A percentile compares a stretch with the other conserved stretches of the same genome.
Conservation (phyloP, 306 rosid genomes). For the Lathyrus oleraceus region DNA sequence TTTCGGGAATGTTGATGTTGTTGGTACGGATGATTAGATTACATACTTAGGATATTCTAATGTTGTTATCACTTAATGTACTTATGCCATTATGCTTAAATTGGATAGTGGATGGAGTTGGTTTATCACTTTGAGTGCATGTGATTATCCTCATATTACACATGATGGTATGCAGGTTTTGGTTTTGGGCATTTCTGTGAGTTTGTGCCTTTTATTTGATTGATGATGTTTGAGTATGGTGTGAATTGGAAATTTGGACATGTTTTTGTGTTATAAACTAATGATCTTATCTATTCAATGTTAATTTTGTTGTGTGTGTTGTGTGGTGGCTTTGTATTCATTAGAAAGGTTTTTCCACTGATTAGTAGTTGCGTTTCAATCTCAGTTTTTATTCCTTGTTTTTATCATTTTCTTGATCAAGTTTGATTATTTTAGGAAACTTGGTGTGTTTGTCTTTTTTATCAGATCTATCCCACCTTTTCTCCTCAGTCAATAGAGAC, state of each 20-base stretch:
- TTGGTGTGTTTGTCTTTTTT: no score
- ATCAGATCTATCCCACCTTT: no score
- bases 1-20: conserved; percentile 82
- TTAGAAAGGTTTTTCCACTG: conserved; percentile 10
- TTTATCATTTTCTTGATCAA: no score
- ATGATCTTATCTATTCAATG: not conserved
- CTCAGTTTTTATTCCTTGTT: no score
- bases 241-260: not conserved
- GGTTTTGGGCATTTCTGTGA: no score
- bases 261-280: not conserved
- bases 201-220: no score
- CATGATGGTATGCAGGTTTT: conserved; percentile 82
- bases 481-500: no score
- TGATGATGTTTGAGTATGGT: no score
- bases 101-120: conserved; percentile 87
- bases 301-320: not conserved
- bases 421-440: no score
- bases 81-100: conserved; percentile 78
- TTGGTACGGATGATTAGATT: conserved; percentile 76
- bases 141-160: conserved; percentile 84
- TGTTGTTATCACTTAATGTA: conserved; percentile 64
- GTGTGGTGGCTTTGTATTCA: not conserved
- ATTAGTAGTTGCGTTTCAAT: not conserved
- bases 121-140: conserved; percentile 81
- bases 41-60: conserved; percentile 78